Evolutionary conservation across 208 protist genomes (phyloP).

Genomic region (Vickermania spadyakhi): DNA sequence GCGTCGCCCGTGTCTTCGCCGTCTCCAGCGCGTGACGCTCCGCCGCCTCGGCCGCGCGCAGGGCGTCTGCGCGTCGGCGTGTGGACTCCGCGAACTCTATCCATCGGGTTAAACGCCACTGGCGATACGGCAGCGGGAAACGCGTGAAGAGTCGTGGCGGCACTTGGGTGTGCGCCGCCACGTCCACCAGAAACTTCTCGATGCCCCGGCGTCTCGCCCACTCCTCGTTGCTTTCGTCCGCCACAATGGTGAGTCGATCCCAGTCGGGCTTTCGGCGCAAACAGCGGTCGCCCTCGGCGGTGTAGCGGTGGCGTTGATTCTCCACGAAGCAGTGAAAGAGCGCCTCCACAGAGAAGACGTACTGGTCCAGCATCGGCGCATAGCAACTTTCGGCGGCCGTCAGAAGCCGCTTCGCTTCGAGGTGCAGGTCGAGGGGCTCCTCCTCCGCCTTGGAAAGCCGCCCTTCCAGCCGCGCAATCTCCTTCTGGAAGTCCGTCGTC

Average conservation of each 20-base stretch:
- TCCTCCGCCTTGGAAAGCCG: not conserved
- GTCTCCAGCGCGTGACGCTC: not conserved
- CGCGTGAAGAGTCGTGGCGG: constrained; percentile 1
- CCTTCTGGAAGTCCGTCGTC: not conserved
- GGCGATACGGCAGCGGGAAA: not conserved
- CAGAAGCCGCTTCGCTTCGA: constrained; percentile 9
- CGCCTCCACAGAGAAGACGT: constrained; percentile 17
- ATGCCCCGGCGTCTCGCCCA: not conserved
- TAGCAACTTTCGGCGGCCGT: constrained; percentile 26
- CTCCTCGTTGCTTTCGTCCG: not conserved
- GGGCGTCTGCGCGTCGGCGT: not conserved
- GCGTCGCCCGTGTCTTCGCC: not conserved
- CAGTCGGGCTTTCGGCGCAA: not conserved
- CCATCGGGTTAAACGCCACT: not conserved
- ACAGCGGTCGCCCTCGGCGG: not conserved
- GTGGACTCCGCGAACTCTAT: not conserved
- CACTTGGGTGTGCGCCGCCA: not conserved
- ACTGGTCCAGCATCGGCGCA: constrained; percentile 15
- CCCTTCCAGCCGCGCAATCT: not conserved
- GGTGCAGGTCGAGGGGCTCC: not conserved
- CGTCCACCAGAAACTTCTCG: not conserved
- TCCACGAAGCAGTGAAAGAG: constrained; percentile 4
- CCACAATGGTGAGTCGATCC: not conserved
- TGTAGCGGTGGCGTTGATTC: not conserved
- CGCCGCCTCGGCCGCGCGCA: not conserved